Conservation (phyloP, 345 rosid genomes). For the Citrus unshiu region DNA sequence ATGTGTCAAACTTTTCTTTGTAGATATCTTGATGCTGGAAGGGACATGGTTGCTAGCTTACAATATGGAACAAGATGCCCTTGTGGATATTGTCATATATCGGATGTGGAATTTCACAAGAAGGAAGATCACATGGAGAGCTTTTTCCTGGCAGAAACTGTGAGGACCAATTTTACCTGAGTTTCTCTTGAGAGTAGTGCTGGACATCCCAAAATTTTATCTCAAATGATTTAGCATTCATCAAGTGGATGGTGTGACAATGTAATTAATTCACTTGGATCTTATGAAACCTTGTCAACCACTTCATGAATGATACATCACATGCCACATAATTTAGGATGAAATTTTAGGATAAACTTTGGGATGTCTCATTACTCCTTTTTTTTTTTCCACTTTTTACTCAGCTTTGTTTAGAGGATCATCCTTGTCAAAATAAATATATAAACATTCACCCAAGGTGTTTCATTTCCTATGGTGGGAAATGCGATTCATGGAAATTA, state of each 20-base stretch:
- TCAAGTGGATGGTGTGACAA: too few relatives aligned
- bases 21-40: conserved; percentile 92
- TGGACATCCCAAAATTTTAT: too few relatives aligned
- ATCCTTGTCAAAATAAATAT: conserved; percentile 5
- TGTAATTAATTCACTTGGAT: too few relatives aligned
- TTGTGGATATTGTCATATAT: conserved; percentile 95
- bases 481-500: background rate
- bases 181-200: background rate
- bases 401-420: background rate
- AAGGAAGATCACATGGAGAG: conserved; percentile 98
- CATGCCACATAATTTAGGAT: too few relatives aligned
- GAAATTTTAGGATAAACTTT: too few relatives aligned
- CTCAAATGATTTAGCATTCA: too few relatives aligned
- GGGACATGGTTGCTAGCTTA: conserved; percentile 94
- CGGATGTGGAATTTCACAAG: conserved; percentile 85
- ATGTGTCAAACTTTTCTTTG: conserved; percentile 1
- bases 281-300: too few relatives aligned
- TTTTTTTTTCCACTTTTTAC: background rate
- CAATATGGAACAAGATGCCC: conserved; percentile 94
- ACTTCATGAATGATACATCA: too few relatives aligned
- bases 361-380: too few relatives aligned
- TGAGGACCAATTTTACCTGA: conserved; percentile 32
- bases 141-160: conserved; percentile 99
- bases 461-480: background rate
- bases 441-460: background rate